These are phyloP conservation scores for Cutaneotrichosporon daszewskae DNA, from an alignment of 1,284 basidiomycete species.

Conservation along the genomic window DNA sequence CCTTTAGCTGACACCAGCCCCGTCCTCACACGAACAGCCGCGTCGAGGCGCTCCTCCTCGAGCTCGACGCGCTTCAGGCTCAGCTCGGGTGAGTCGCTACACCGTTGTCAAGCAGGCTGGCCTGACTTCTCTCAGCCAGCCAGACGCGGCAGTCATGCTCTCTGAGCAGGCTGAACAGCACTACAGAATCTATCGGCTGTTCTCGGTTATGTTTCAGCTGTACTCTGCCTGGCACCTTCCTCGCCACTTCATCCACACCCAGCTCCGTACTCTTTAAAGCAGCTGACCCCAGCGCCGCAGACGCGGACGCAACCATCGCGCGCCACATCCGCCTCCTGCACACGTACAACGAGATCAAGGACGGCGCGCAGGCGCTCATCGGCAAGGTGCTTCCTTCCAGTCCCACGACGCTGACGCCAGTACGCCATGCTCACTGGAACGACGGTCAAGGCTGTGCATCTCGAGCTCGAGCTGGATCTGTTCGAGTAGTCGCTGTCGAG, in stretches of 20 bases:
- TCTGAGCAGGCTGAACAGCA: too few species aligned
- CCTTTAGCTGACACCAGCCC: background rate
- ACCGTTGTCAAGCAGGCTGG: too few species aligned
- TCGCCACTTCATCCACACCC: background rate
- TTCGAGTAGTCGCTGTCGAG: constrained; percentile 19
- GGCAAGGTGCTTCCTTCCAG: constrained; percentile 26
- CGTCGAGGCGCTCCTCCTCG: constrained; percentile 11
- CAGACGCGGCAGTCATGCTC: too few species aligned
- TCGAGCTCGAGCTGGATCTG: constrained; percentile 35
- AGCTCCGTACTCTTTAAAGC: background rate
- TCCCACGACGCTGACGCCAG: constrained; percentile 22
- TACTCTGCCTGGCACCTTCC: background rate
- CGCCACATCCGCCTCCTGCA: constrained; percentile 42
- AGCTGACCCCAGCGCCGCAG: background rate
- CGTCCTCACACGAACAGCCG: constrained; percentile 9
- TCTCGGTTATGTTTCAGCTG: too few species aligned
- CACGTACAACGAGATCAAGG: constrained; percentile 48
- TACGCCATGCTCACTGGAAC: constrained; percentile 35
- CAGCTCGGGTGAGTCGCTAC: constrained; percentile 26
- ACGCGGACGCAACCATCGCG: constrained; percentile 34
- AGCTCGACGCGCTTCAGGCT: constrained; percentile 18
- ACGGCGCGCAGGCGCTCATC: constrained; percentile 42
- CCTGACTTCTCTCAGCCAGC: too few species aligned
- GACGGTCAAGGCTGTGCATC: constrained; percentile 39
- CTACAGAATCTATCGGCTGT: too few species aligned